Evolutionary conservation across 1,284 basidiomycete genomes (phyloP).

Genomic region (Athelia sp.): DNA sequence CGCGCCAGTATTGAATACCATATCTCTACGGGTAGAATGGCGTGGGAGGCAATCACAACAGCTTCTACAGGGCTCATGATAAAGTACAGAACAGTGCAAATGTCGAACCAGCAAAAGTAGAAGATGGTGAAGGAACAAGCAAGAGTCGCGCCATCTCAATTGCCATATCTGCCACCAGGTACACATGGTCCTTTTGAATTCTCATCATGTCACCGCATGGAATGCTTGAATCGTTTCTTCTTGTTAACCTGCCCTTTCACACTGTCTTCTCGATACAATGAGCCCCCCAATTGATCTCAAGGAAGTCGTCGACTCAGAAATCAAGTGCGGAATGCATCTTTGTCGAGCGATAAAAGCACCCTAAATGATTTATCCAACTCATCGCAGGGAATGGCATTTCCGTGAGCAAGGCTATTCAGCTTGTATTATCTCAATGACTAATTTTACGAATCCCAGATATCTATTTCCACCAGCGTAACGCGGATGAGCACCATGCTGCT

Average conservation of each 20-base stretch:
- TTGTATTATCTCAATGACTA: background rate
- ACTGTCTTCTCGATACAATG: background rate
- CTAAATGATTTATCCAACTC: conserved; percentile 3
- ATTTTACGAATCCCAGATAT: conserved; percentile 43
- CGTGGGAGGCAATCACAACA: too few relatives aligned
- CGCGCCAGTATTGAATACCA: too few relatives aligned
- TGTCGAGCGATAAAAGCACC: background rate
- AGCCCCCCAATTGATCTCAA: conserved; percentile 49
- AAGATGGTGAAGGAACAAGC: too few relatives aligned
- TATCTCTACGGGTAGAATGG: too few relatives aligned
- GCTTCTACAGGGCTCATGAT: too few relatives aligned
- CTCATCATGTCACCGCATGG: too few relatives aligned
- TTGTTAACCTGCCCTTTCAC: background rate
- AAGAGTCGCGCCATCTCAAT: too few relatives aligned
- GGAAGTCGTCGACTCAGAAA: conserved; percentile 55
- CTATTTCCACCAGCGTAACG: conserved; percentile 69
- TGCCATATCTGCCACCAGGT: too few relatives aligned
- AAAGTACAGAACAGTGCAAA: too few relatives aligned
- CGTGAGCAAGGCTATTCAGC: conserved; percentile 38
- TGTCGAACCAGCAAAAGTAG: too few relatives aligned
- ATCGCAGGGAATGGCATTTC: conserved; percentile 72
- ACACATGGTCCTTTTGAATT: too few relatives aligned
- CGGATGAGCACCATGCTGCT: conserved; percentile 56
- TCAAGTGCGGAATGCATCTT: conserved; percentile 37
- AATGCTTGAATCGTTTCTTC: too few relatives aligned